Base-by-base conservation (phyloP, 2,329 filamentous ascomycete genomes). In the Madurella fahalii region DNA sequence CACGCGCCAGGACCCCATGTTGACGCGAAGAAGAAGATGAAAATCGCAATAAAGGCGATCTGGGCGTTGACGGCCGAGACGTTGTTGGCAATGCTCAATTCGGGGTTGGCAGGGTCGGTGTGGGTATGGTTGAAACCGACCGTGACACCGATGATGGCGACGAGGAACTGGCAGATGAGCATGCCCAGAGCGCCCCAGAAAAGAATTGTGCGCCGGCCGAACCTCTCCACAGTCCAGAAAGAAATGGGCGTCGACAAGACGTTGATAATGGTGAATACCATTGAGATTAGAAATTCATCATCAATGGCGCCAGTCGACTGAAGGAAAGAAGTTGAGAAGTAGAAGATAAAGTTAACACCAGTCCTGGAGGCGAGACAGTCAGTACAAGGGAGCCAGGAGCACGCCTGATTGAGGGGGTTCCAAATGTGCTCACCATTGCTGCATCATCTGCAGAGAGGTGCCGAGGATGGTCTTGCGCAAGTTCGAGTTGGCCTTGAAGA, bases 311-410 rank as follows among this genome's bases (percentile, higher is more conserved):
- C 86, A 31, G 87, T 85, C 20, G 85, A 84, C 73, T 87, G 74
- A 75, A 95, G 88, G 83, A 95, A 95, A 56, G 87, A 83, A 34
- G 89, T 91, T 37, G 88, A 90, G 76, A 86, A 90, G 76, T 90
- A 89, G 78, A 92, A 94, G 78, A 94, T 89, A 74, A 93, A 95
- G 80, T 95, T 95, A 74, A 95, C 87, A 77, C 90, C 89, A 25
- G 89, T 92, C 83, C 82, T 57, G 17, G 17, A 45, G 9, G 13
- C 9, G 34, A 41, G 18, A 44, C 46, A 46, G 12, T 54, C 31
- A 47, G 55, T n/a, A 45, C 30, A 39, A 9, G 18, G 20, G n/a
- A 7, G n/a, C n/a, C n/a, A n/a, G n/a, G n/a, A n/a, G n/a, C n/a
- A n/a, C n/a, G n/a, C n/a, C n/a, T n/a, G n/a, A n/a, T n/a, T n/a